Base-by-base conservation (phyloP, 805 yeast species). In the Trichomonascus vanleenenianus region DNA sequence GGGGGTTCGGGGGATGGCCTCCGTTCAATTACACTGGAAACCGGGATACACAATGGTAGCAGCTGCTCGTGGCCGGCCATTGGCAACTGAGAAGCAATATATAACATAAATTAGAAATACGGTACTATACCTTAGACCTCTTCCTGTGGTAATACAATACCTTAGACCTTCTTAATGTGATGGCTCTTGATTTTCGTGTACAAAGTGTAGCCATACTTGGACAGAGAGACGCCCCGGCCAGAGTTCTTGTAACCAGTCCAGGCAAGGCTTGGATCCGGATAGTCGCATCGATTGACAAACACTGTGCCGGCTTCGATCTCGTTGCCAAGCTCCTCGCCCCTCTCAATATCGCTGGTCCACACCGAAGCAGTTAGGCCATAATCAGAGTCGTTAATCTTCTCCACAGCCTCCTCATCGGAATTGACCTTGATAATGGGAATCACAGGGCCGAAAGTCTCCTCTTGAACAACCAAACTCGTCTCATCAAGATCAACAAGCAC, bases 361-460 rank as follows among this genome's bases (percentile, higher is more conserved):
- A 87, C 76, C 56, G 87, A 93, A 44, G 95, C 93, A 59, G 95
- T 94, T 56, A 87, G 75, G 56, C 96, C 96, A 60, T 81, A 85
- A 46, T 76, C 78, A 34, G 88, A 74, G 64, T 81, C 80, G 66
- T 87, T 87, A 52, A 93, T 89, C 66, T 74, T 69, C 43, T 67
- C 71, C 50, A 87, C 71, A 43, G 80, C 89, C 65, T 86, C 94
- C 52, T 83, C 91, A 51, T 77, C 75, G 42, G 83, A 72, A 55
- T 69, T 71, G 63, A 86, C 86, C 65, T 83, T 83, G 59, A 81
- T 68, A 46, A 85, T 75, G 36, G 93, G 80, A 52, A 83, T 79
- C 50, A 87, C 86, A 19, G 96, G 96, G 49, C 96, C 96, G 58
- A 87, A 87, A 54, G 88, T 84, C 71, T 87, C 96, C 58, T 85